Conservation (phyloP, 148 eudicot genomes). For the Selenicereus undatus region DNA sequence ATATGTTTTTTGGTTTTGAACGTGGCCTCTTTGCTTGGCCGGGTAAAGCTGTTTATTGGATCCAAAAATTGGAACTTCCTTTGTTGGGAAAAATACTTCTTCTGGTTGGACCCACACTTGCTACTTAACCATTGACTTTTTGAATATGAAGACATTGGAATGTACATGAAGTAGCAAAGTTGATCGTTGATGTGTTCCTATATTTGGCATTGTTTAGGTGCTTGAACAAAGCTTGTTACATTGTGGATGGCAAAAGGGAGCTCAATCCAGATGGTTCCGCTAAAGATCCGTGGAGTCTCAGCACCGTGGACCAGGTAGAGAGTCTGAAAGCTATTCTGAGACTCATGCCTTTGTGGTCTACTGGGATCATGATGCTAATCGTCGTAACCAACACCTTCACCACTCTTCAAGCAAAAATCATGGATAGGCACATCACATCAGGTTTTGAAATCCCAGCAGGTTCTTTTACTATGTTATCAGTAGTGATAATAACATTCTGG, state of each 20-base stretch:
- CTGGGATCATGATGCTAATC: slow-evolving; percentile 25
- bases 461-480: slow-evolving; percentile 20
- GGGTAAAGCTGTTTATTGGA: too few species aligned
- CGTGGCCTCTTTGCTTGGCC: too few species aligned
- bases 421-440: slow-evolving; percentile 22
- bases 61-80: not conserved
- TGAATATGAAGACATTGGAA: not conserved
- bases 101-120: not conserved
- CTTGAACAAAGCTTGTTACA: slow-evolving; percentile 28
- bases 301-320: slow-evolving; percentile 26
- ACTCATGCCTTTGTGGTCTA: slow-evolving; percentile 21
- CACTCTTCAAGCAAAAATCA: slow-evolving; percentile 28
- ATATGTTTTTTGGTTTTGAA: too few species aligned
- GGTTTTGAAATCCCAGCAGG: slow-evolving; percentile 34
- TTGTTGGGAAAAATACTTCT: not conserved
- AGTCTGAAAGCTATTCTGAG: slow-evolving; percentile 15
- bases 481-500: slow-evolving; percentile 29
- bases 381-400: slow-evolving; percentile 13
- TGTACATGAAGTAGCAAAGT: not conserved
- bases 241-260: slow-evolving; percentile 14
- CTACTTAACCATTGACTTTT: not conserved
- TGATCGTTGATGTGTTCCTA: not conserved
- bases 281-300: slow-evolving; percentile 19
- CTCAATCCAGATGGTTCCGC: slow-evolving; percentile 18
- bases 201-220: slow-evolving; percentile 19